phyloP scores from a whole-genome alignment of 2,329 filamentous ascomycete genomes.

The Sarocladiaceae sp. region DNA sequence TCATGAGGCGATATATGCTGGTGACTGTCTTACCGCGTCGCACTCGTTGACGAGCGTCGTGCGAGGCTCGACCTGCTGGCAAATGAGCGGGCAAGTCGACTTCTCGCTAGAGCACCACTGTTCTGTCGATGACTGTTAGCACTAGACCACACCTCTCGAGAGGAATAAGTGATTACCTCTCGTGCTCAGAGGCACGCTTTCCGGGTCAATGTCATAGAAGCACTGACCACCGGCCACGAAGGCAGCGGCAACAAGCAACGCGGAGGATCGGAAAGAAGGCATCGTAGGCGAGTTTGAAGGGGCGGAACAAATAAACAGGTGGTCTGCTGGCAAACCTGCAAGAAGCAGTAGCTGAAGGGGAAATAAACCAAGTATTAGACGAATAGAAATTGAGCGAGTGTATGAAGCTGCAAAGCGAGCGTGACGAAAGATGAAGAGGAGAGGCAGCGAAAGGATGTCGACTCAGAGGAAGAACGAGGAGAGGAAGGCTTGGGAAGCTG shows the following conservation, averaged over 20 bases:
- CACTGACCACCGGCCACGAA: conserved; percentile 47
- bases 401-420: conserved; percentile 11
- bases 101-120: conserved; percentile 61
- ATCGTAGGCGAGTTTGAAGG: conserved; percentile 30
- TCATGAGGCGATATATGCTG: neutral
- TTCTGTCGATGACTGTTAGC: conserved; percentile 28
- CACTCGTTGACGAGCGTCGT: conserved; percentile 58
- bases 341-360: conserved; percentile 1
- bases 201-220: conserved; percentile 57
- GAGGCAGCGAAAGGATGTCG: conserved; percentile 13
- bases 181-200: conserved; percentile 44
- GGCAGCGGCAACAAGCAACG: conserved; percentile 48
- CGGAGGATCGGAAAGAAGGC: conserved; percentile 45
- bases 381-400: conserved; percentile 12
- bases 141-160: neutral
- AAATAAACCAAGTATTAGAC: conserved; percentile 8
- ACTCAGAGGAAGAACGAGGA: conserved; percentile 3
- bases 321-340: neutral
- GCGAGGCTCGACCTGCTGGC: conserved; percentile 50
- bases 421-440: conserved; percentile 14
- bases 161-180: conserved; percentile 39
- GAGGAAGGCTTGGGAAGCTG: neutral
- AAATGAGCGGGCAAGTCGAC: conserved; percentile 65
- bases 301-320: neutral
- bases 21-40: conserved; percentile 46